A percentile compares a stretch with the other conserved stretches of the same genome.
These are phyloP conservation scores for Linderina pennispora DNA, from an alignment of 192 early-diverging fungal genomes.

Conservation along the genomic window DNA sequence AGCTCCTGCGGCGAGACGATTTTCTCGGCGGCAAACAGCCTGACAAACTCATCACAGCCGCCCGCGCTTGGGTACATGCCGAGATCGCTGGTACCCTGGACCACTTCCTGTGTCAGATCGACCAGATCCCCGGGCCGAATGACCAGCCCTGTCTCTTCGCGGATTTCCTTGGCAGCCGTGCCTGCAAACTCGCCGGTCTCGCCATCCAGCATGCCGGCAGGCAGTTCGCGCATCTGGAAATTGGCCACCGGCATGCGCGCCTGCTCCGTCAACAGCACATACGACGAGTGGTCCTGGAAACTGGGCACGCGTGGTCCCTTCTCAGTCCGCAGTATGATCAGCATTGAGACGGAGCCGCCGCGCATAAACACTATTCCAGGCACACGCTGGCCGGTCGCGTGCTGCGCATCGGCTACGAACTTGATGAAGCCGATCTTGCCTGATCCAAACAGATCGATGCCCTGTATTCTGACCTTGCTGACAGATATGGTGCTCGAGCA, in stretches of 20 bases:
- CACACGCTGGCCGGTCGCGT: slow-evolving; percentile 45
- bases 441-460: slow-evolving; percentile 64
- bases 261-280: slow-evolving; percentile 66
- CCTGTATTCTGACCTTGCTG: slow-evolving; percentile 55
- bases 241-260: slow-evolving; percentile 63
- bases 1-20: slow-evolving; percentile 48
- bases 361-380: slow-evolving; percentile 81
- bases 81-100: slow-evolving; percentile 9
- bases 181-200: slow-evolving; percentile 63
- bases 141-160: slow-evolving; percentile 75
- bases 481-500: slow-evolving; percentile 20
- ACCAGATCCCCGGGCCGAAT: slow-evolving; percentile 57
- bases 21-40: slow-evolving; percentile 66
- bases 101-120: slow-evolving; percentile 58
- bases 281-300: slow-evolving; percentile 41
- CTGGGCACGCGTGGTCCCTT: not conserved
- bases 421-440: slow-evolving; percentile 72
- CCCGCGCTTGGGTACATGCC: slow-evolving; percentile 72
- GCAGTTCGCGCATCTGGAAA: slow-evolving; percentile 62
- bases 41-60: slow-evolving; percentile 74
- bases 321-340: slow-evolving; percentile 55
- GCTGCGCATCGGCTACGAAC: slow-evolving; percentile 51
- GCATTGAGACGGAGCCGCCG: slow-evolving; percentile 65
- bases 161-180: slow-evolving; percentile 66
- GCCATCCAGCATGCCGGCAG: slow-evolving; percentile 83